Conservation (phyloP, 768 basidiomycete species). For the Auricularia heimuer region DNA sequence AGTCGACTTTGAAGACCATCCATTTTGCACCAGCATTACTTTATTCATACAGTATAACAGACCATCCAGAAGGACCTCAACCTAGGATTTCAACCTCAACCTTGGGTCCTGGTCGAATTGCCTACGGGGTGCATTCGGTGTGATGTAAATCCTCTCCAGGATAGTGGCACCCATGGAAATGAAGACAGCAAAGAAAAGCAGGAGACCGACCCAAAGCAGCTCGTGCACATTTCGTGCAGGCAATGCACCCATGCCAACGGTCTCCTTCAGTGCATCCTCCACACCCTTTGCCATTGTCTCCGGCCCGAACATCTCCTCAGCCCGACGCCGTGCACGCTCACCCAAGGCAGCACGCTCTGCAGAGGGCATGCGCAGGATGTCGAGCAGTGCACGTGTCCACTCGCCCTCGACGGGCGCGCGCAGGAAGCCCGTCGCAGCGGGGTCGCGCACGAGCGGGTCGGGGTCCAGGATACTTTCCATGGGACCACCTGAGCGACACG, state of each 20-base stretch:
- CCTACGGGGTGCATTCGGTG: neutral
- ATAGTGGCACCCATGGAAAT: neutral
- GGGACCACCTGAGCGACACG: conserved; percentile 81
- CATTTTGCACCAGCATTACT: too few species aligned
- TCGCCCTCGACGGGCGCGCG: conserved; percentile 45
- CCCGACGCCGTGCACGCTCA: conserved; percentile 48
- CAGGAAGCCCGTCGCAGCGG: conserved; percentile 69
- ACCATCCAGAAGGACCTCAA: too few species aligned
- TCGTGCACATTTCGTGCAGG: neutral
- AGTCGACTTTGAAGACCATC: too few species aligned
- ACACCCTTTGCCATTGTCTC: conserved; percentile 58
- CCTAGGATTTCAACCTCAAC: too few species aligned
- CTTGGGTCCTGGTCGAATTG: too few species aligned
- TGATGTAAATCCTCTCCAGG: neutral
- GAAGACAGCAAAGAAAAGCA: neutral
- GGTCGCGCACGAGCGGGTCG: conserved; percentile 17
- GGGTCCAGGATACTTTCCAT: conserved; percentile 69
- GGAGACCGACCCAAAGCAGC: neutral
- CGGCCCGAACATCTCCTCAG: conserved; percentile 61
- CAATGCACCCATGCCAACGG: conserved; percentile 44
- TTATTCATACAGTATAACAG: too few species aligned
- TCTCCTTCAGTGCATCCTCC: conserved; percentile 44
- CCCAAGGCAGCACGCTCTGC: conserved; percentile 40
- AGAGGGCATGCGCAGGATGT: conserved; percentile 39
- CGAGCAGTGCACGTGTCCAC: conserved; percentile 63